Evolutionary conservation across 139 green algal species (phyloP), one percentile per base, ranked within the genome.

Genomic region (Pleodorina starrii): DNA sequence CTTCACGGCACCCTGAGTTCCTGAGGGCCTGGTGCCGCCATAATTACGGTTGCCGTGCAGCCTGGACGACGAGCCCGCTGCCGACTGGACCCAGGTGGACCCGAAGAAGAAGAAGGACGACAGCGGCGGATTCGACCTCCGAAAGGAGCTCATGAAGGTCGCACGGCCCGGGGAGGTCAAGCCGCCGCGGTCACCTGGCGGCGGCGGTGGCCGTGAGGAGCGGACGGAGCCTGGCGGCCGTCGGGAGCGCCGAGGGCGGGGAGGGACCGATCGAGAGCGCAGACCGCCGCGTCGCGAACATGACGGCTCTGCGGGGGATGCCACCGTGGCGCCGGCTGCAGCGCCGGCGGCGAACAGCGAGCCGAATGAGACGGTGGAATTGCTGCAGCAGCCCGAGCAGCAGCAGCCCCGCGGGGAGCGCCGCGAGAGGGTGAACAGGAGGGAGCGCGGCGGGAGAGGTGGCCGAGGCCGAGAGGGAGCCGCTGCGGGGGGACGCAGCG

Each of bases 81-180:
- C 27, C 35, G 74, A 82, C 29, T 86, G 86, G 90, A 82, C 40
- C 5, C 78, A 69, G 27, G 90, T 91, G 12, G 81, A 79, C 2
- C 29, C 0, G 7, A 69, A 71, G 38, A 88, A 88, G 66, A 88
- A 88, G 68, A 88, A 88, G 66, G 66, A 88, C 36, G 14, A 5
- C 38, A 57, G 38, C 40, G 51, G 35, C n/a, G 60, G 60, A 40
- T 78, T 63, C 44, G 38, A 48, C 63, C 36, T 66, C 21, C 29
- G 48, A 27, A 17, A n/a, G 43, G 66, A 68, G 82, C 82, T 88
- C 2, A 21, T 54, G n/a, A 68, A n/a, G 82, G 43, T 44, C 6
- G 63, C 66, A 2, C 63, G 66, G 32, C 66, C 44, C 17, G 44
- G 32, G 42, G 42, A 46, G 43, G 27, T 4, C 32, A 11, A 35